Conservation (phyloP, 768 basidiomycete species). For the Tylopilus sp. region DNA sequence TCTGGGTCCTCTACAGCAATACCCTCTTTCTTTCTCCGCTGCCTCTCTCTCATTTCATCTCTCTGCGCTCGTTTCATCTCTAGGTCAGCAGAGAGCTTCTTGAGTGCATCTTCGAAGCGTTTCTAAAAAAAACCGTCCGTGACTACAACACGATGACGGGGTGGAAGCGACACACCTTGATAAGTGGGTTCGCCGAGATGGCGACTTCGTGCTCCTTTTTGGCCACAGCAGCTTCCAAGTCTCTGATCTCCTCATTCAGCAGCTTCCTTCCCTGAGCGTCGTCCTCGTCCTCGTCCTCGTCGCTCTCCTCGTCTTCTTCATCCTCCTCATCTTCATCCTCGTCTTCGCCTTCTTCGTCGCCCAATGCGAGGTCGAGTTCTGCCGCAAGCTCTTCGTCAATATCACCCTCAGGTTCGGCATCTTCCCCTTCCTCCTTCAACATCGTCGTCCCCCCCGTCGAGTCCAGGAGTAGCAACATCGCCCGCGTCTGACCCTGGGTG, state of each 20-base stretch:
- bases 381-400: constrained; percentile 88
- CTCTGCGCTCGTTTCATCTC: constrained; percentile 80
- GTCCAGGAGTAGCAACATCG: constrained; percentile 56
- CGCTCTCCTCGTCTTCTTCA: constrained; percentile 43
- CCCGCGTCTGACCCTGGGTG: constrained; percentile 62
- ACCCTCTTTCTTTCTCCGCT: constrained; percentile 68
- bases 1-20: constrained; percentile 40
- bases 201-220: constrained; percentile 84
- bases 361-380: constrained; percentile 81
- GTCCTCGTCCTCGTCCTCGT: constrained; percentile 81
- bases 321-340: constrained; percentile 67
- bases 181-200: constrained; percentile 81
- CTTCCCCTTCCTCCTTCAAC: constrained; percentile 60
- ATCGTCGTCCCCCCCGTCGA: constrained; percentile 52
- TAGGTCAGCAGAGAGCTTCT: constrained; percentile 81
- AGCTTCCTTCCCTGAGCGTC: constrained; percentile 74
- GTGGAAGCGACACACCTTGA: constrained; percentile 50
- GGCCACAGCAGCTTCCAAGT: constrained; percentile 82
- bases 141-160: neutral
- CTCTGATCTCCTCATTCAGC: constrained; percentile 84
- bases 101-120: constrained; percentile 91
- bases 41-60: constrained; percentile 76
- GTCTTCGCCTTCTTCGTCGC: constrained; percentile 56
- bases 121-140: constrained; percentile 43
- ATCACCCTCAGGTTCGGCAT: constrained; percentile 67